These are phyloP conservation scores for Malus fusca DNA, from an alignment of 306 rosid species.

Conservation along the genomic window DNA sequence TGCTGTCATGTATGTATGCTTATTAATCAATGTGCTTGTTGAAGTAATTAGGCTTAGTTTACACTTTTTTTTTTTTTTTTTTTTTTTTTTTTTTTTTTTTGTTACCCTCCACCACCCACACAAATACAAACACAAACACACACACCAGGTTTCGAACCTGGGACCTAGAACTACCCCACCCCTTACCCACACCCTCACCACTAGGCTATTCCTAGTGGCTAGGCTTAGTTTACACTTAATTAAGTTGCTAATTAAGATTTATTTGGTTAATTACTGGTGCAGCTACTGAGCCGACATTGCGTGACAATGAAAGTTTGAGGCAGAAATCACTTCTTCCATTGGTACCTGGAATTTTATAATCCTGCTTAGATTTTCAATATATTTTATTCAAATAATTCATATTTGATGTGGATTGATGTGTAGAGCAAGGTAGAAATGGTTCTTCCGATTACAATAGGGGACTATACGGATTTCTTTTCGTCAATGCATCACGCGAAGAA, in stretches of 20 bases:
- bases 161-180: too few relatives aligned
- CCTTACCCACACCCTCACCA: too few relatives aligned
- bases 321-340: constrained; percentile 57
- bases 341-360: constrained; percentile 40
- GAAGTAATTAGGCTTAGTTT: not conserved
- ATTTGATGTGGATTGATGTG: constrained; percentile 7
- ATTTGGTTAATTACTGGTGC: constrained; percentile 25
- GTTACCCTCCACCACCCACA: too few relatives aligned
- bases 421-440: constrained; percentile 69
- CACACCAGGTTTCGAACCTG: too few relatives aligned
- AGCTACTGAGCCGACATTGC: constrained; percentile 70
- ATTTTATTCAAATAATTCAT: not conserved
- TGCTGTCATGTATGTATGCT: constrained; percentile 60
- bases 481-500: constrained; percentile 77
- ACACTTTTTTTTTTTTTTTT: too few relatives aligned
- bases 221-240: not conserved
- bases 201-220: too few relatives aligned
- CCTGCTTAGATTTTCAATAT: not conserved
- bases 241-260: not conserved
- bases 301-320: constrained; percentile 66
- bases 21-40: not conserved
- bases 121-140: too few relatives aligned
- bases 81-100: too few relatives aligned
- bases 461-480: constrained; percentile 86
- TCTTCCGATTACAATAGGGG: constrained; percentile 76